Conservation (phyloP, 805 yeast species). For the Lipomyces sp. region DNA sequence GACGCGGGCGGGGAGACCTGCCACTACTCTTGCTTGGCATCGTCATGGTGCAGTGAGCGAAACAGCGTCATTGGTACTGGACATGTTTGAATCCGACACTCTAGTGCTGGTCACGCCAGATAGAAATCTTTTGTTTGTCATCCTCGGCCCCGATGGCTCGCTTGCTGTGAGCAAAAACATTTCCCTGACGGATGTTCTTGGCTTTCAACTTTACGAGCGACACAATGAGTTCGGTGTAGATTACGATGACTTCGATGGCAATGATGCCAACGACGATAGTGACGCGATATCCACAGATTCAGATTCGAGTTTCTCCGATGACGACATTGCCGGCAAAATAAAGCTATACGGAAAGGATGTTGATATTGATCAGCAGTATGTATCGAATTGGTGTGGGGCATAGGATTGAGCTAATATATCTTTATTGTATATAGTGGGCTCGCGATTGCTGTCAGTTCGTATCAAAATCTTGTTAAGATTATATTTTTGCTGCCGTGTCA, state of each 20-base stretch:
- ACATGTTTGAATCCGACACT: slow-evolving; percentile 8
- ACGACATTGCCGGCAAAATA: slow-evolving; percentile 11
- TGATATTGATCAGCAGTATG: slow-evolving; percentile 1
- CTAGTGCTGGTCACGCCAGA: slow-evolving; percentile 12
- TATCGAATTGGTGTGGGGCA: too few species aligned
- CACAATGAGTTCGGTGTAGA: background rate
- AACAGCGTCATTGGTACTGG: background rate
- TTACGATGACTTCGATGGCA: background rate
- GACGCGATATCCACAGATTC: background rate
- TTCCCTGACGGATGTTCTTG: slow-evolving; percentile 1
- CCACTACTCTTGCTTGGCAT: background rate
- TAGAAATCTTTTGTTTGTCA: slow-evolving; percentile 14
- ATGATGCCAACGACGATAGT: background rate
- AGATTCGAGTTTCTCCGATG: background rate
- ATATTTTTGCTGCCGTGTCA: background rate
- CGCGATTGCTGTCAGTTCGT: slow-evolving; percentile 10
- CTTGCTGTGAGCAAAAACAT: slow-evolving; percentile 11
- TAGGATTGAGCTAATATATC: too few species aligned
- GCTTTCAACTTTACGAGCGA: slow-evolving; percentile 1
- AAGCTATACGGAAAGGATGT: slow-evolving; percentile 15
- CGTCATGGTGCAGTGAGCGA: background rate
- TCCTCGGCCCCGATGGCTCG: slow-evolving; percentile 2
- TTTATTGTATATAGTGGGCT: slow-evolving; percentile 8
- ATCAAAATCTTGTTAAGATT: slow-evolving; percentile 17
- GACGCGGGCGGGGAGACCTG: background rate